Conservation (phyloP, 2,329 filamentous ascomycete genomes). For the Alternaria sp. region DNA sequence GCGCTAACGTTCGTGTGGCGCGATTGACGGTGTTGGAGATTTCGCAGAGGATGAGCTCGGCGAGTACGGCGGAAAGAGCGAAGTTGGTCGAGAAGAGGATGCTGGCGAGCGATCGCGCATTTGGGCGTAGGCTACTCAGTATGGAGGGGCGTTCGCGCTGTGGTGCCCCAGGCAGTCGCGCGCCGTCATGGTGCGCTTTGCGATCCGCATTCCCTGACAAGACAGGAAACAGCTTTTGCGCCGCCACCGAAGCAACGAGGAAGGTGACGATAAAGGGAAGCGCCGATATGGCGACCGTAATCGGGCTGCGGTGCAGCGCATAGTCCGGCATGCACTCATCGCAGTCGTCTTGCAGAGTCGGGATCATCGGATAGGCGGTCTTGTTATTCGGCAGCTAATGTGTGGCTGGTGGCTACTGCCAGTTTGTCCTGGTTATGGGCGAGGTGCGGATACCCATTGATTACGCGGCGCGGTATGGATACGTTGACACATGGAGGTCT, state of each 20-base stretch:
- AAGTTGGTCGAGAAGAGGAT: constrained; percentile 78
- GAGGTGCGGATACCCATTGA: constrained; percentile 35
- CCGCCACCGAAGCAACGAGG: constrained; percentile 67
- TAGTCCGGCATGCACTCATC: constrained; percentile 65
- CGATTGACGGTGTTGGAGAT: constrained; percentile 77
- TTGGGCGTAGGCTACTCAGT: constrained; percentile 48
- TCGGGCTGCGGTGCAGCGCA: constrained; percentile 50
- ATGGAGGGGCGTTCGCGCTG: constrained; percentile 31
- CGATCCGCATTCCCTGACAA: constrained; percentile 65
- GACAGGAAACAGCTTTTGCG: constrained; percentile 74
- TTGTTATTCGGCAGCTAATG: constrained; percentile 9
- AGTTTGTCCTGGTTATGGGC: constrained; percentile 21
- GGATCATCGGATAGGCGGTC: constrained; percentile 36
- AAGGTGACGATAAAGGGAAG: constrained; percentile 76
- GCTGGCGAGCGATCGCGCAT: constrained; percentile 57
- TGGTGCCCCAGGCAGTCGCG: constrained; percentile 59
- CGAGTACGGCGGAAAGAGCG: constrained; percentile 77
- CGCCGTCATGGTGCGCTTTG: constrained; percentile 67
- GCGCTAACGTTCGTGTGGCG: constrained; percentile 69
- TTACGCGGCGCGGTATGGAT: constrained; percentile 18
- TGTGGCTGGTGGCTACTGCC: constrained; percentile 24
- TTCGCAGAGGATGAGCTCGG: constrained; percentile 82
- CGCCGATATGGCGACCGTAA: constrained; percentile 65
- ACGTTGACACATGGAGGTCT: constrained; percentile 11
- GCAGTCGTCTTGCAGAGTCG: constrained; percentile 57